These are phyloP conservation scores for Xenosphaeropsis pyriputrescens DNA, from an alignment of 2,329 filamentous ascomycete species.

Conservation along the genomic window DNA sequence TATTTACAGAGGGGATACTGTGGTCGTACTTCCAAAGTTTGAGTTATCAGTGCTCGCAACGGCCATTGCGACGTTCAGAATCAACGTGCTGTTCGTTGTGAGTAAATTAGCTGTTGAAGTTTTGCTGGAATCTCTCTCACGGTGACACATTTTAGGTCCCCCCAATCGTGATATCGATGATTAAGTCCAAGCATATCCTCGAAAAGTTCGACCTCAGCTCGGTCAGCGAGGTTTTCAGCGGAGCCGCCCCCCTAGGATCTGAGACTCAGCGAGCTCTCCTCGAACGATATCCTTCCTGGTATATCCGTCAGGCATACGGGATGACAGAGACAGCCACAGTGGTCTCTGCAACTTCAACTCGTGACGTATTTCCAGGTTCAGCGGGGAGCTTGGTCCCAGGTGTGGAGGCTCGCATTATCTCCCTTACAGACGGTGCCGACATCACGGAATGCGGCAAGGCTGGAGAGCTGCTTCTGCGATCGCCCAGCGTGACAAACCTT, in stretches of 20 bases:
- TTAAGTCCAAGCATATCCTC: conserved; percentile 43
- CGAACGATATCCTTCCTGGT: conserved; percentile 44
- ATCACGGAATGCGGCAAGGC: conserved; percentile 53
- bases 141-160: no score
- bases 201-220: conserved; percentile 55
- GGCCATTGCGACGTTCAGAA: no score
- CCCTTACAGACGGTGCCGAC: conserved; percentile 50
- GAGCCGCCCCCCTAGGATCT: conserved; percentile 58
- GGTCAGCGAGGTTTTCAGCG: conserved; percentile 49
- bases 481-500: conserved; percentile 56
- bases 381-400: conserved; percentile 54
- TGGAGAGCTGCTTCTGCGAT: conserved; percentile 63
- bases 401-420: conserved; percentile 47
- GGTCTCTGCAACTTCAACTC: conserved; percentile 38
- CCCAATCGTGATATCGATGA: conserved; percentile 62
- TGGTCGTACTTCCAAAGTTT: no score
- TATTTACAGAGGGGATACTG: no score
- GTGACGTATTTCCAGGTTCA: conserved; percentile 53
- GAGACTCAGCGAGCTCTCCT: conserved; percentile 51
- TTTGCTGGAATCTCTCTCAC: no score
- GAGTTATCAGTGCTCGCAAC: no score
- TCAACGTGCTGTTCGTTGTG: no score
- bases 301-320: conserved; percentile 56
- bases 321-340: conserved; percentile 64
- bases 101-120: no score